Evolutionary conservation across 805 yeast genomes (phyloP), one percentile per base, ranked within the genome.

Genomic region (Metschnikowia gelsemii): DNA sequence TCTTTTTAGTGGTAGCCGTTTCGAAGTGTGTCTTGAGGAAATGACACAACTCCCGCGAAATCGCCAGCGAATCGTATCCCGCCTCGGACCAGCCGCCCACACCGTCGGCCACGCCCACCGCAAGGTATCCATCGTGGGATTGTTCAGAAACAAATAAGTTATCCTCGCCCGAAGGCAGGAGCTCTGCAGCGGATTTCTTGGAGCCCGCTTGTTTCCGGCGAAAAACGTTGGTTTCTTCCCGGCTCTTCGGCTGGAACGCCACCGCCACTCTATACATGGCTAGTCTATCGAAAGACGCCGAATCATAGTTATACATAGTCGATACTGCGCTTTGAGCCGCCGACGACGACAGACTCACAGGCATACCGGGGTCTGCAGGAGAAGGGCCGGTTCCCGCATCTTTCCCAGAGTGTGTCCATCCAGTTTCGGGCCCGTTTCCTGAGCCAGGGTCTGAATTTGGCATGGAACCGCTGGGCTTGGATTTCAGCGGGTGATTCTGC

Each of bases 31-130:
- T 57, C 14, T 73, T 70, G 56, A 87, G 71, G 3, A 78, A 68
- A 5, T 64, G 64, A 50, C 96, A 84, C 28, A 91, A 65, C 53
- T 87, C 93, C 51, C 95, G 73, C 29, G 93, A 82, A 45, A 91
- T 86, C 6, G 91, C 91, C 43, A 88, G 77, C 2, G 96, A 86
- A 60, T 91, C 96, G 54, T 80, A 84, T 0, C 97, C 97, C 34
- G 86, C 82, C 46, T 87, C 93, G 1, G 86, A 78, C 97, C 98
- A 91, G 3, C 98, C 98, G 12, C 98, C 98, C 3, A 93, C 98
- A 11, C 99, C 99, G 64, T 91, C 99, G 5, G 96, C 84, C 3
- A 86, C 93, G 17, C 91, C 95, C n/a, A 81, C 72, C 4, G 84
- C 77, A 0, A 82, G 47, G 21, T 62, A 63, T 2, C 73, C 70